Conservation (phyloP, 2,329 filamentous ascomycete genomes). For the Penicillium sp. region DNA sequence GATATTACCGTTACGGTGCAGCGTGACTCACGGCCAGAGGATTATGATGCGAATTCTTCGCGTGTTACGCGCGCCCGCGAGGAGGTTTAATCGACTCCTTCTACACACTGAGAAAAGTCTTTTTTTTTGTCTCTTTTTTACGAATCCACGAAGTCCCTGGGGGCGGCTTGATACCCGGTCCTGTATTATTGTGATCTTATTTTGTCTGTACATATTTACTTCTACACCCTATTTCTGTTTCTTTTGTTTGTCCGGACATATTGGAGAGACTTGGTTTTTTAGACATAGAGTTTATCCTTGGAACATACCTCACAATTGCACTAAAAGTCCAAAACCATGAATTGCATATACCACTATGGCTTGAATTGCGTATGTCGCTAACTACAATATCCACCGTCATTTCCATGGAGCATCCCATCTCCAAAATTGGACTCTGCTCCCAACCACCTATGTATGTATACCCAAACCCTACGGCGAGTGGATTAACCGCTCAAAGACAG, state of each 20-base stretch:
- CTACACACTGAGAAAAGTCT: not conserved
- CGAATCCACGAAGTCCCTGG: constrained; percentile 15
- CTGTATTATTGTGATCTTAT: not conserved
- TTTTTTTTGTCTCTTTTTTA: not conserved
- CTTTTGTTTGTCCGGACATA: not conserved
- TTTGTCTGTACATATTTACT: constrained; percentile 18
- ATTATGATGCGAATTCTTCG: constrained; percentile 15
- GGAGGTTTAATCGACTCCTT: constrained; percentile 11
- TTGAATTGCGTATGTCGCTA: not conserved
- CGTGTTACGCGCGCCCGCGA: constrained; percentile 14
- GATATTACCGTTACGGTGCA: constrained; percentile 41
- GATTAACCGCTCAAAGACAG: not conserved
- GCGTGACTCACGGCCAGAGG: constrained; percentile 16
- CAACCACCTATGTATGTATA: not conserved
- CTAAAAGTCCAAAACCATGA: not conserved
- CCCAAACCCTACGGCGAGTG: not conserved
- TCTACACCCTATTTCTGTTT: not conserved
- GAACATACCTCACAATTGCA: not conserved
- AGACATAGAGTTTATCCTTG: not conserved
- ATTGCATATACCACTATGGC: not conserved
- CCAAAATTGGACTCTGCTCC: not conserved
- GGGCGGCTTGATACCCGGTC: constrained; percentile 21
- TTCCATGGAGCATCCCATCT: not conserved
- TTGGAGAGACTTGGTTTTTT: not conserved
- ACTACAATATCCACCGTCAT: not conserved